phyloP scores from a whole-genome alignment of 768 basidiomycete genomes.

The Rhodotorula babjevae region DNA sequence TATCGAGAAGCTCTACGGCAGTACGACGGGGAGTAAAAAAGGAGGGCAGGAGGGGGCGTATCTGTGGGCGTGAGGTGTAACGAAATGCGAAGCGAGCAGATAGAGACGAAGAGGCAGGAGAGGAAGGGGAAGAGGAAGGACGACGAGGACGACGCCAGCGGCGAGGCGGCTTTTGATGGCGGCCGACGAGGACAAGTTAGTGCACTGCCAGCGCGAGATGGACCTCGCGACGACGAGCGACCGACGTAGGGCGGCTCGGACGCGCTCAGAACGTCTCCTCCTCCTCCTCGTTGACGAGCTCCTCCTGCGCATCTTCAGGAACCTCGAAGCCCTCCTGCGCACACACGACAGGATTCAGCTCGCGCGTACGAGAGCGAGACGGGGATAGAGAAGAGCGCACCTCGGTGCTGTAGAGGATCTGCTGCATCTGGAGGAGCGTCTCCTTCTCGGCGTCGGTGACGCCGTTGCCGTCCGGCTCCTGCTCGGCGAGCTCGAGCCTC shows the following conservation, averaged over 20 bases:
- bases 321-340: neutral
- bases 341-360: neutral
- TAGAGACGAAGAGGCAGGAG: neutral
- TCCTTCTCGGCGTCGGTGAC: constrained; percentile 48
- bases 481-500: constrained; percentile 56
- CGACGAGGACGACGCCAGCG: no score
- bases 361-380: fast-evolving
- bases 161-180: neutral
- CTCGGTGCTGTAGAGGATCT: constrained; percentile 91
- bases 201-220: neutral
- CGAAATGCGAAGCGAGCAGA: neutral
- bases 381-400: constrained; percentile 52
- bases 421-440: constrained; percentile 72
- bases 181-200: neutral
- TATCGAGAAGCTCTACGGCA: no score
- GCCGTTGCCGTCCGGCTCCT: constrained; percentile 59
- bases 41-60: no score
- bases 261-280: constrained; percentile 60
- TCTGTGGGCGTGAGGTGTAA: neutral
- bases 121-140: neutral
- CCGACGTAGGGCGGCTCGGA: neutral
- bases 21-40: no score
- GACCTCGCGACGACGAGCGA: no score
- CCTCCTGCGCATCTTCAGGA: constrained; percentile 58
- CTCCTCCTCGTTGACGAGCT: constrained; percentile 88